These are phyloP conservation scores for Aspergillus viridinutans DNA, from an alignment of 2,329 filamentous ascomycete species.

Conservation along the genomic window DNA sequence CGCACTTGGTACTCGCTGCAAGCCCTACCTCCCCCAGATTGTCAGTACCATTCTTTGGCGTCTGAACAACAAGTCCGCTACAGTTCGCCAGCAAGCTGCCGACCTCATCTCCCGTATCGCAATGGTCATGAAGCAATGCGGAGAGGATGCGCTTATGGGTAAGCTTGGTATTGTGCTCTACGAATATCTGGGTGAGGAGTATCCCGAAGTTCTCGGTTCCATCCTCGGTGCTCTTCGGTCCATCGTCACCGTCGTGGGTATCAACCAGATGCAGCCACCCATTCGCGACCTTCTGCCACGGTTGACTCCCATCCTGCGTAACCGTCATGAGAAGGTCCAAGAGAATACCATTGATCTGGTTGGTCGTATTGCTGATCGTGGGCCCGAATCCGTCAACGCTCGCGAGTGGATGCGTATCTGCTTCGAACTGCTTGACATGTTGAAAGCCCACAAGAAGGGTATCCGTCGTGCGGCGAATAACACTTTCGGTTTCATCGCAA, in stretches of 20 bases:
- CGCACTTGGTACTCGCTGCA: conserved; percentile 86
- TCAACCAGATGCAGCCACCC: conserved; percentile 95
- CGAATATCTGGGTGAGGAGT: conserved; percentile 97
- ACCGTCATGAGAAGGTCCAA: conserved; percentile 98
- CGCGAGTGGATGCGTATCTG: conserved; percentile 99
- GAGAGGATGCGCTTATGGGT: conserved; percentile 91
- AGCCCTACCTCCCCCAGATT: conserved; percentile 94
- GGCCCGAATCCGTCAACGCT: conserved; percentile 92
- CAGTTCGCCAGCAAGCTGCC: conserved; percentile 92
- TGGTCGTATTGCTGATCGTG: conserved; percentile 94
- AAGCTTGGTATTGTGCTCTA: conserved; percentile 93
- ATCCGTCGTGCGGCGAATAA: conserved; percentile 98
- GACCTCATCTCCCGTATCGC: conserved; percentile 96
- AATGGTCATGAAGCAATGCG: conserved; percentile 98
- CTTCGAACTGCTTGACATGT: conserved; percentile 97
- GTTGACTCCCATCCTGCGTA: conserved; percentile 94
- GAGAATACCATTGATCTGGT: conserved; percentile 99
- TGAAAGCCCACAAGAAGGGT: conserved; percentile 99
- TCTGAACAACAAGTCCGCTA: conserved; percentile 95
- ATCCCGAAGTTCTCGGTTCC: conserved; percentile 93
- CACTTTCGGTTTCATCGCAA: conserved; percentile 98
- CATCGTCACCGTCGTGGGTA: conserved; percentile 96
- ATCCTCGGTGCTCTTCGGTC: conserved; percentile 92
- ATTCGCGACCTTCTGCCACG: conserved; percentile 94
- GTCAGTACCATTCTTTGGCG: conserved; percentile 95